Conservation (phyloP, 164 flowering plant genomes). For the Sextonia rubra region DNA sequence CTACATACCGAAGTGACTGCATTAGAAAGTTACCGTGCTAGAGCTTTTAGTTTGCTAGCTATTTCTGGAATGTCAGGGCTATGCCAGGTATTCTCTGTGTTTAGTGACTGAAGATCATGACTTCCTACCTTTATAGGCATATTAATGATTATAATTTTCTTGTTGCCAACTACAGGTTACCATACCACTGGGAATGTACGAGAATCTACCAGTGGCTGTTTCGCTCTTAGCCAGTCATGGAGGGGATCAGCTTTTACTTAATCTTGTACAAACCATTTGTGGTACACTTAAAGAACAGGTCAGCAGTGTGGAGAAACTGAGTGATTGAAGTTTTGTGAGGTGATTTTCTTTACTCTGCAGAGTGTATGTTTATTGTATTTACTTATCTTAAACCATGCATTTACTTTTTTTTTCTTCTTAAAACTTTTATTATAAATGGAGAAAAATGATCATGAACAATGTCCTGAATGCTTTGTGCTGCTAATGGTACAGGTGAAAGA, state of each 20-base stretch:
- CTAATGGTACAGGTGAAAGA: background rate
- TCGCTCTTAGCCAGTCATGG: conserved; percentile 84
- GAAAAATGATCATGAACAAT: background rate
- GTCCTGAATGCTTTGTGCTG: background rate
- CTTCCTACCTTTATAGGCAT: background rate
- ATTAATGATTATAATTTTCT: background rate
- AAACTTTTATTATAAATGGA: background rate
- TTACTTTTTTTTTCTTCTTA: too few relatives aligned
- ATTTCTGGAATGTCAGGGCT: conserved; percentile 83
- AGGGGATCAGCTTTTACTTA: conserved; percentile 72
- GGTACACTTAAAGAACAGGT: conserved; percentile 41
- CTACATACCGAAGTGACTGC: conserved; percentile 43
- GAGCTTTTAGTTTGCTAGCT: conserved; percentile 77
- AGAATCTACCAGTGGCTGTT: conserved; percentile 64
- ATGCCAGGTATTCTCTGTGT: conserved; percentile 56
- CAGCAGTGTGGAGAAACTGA: background rate
- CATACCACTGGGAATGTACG: conserved; percentile 67
- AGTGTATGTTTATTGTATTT: background rate
- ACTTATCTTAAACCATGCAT: background rate
- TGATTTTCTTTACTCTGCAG: background rate
- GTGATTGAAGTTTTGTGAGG: background rate
- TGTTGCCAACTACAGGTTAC: conserved; percentile 48
- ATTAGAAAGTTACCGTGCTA: conserved; percentile 59
- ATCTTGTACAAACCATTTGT: conserved; percentile 50
- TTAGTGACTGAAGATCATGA: background rate